Evolutionary conservation across 257 asterid species (phyloP).

Genomic region (Scutellaria barbata): DNA sequence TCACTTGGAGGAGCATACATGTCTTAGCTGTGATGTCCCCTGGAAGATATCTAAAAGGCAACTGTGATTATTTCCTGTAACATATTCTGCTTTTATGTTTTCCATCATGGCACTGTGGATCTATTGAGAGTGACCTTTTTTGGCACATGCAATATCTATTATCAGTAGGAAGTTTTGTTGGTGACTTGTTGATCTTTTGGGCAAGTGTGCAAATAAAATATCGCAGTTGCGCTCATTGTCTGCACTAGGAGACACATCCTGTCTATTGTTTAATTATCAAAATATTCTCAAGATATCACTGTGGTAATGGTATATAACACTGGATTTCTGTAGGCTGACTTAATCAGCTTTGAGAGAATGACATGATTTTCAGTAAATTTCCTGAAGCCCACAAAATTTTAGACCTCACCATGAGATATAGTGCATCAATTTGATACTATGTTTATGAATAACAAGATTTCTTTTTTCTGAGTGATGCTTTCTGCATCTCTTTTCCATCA

Average conservation of each 20-base stretch:
- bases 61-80: background rate
- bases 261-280: background rate
- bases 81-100: background rate
- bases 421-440: background rate
- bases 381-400: background rate
- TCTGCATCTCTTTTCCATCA: background rate
- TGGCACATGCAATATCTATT: background rate
- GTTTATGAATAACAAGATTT: background rate
- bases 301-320: background rate
- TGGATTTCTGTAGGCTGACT: background rate
- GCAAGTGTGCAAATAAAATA: conserved; percentile 6
- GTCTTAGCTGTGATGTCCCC: conserved; percentile 19
- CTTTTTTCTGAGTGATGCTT: background rate
- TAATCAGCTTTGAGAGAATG: conserved; percentile 2
- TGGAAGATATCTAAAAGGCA: background rate
- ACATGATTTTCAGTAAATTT: background rate
- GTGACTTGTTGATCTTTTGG: conserved; percentile 2
- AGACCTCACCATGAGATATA: background rate
- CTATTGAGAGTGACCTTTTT: conserved; percentile 19
- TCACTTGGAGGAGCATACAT: background rate
- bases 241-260: background rate
- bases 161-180: background rate
- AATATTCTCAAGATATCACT: background rate
- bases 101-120: conserved; percentile 8
- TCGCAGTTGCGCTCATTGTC: background rate